These are phyloP conservation scores for Seiridium unicorne DNA, from an alignment of 2,329 filamentous ascomycete species.

Conservation along the genomic window DNA sequence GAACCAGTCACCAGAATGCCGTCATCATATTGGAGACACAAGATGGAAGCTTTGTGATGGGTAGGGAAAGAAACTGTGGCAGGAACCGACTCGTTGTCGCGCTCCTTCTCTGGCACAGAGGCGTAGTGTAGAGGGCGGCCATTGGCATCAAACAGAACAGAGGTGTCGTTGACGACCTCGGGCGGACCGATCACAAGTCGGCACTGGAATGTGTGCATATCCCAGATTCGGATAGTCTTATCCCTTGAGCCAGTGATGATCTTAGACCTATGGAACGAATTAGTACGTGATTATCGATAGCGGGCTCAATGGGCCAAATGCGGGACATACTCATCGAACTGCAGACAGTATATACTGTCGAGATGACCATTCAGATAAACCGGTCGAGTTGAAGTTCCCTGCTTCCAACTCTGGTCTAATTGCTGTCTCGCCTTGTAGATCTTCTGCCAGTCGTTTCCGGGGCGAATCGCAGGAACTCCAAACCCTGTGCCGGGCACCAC, in stretches of 20 bases:
- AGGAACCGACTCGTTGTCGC: constrained; percentile 47
- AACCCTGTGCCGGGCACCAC: constrained; percentile 53
- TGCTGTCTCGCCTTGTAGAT: constrained; percentile 77
- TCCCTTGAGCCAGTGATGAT: constrained; percentile 97
- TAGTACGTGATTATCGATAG: constrained; percentile 25
- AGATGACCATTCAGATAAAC: constrained; percentile 91
- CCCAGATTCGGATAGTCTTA: constrained; percentile 94
- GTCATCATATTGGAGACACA: constrained; percentile 93
- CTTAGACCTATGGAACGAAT: constrained; percentile 64
- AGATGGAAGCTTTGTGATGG: constrained; percentile 87
- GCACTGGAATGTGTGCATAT: constrained; percentile 85
- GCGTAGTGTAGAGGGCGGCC: constrained; percentile 55
- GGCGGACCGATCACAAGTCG: constrained; percentile 81
- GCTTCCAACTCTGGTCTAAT: constrained; percentile 77
- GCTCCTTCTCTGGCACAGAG: constrained; percentile 48
- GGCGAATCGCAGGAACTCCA: constrained; percentile 54
- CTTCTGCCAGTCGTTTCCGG: constrained; percentile 78
- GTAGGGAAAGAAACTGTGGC: constrained; percentile 54
- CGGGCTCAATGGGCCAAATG: background rate
- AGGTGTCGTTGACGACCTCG: constrained; percentile 53
- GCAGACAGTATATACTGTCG: constrained; percentile 96
- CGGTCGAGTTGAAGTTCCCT: constrained; percentile 68
- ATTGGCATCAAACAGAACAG: constrained; percentile 50
- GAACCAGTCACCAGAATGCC: constrained; percentile 92
- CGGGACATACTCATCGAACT: constrained; percentile 85